Base-by-base conservation (phyloP, 768 basidiomycete genomes). In the Termitomyces sp. region DNA sequence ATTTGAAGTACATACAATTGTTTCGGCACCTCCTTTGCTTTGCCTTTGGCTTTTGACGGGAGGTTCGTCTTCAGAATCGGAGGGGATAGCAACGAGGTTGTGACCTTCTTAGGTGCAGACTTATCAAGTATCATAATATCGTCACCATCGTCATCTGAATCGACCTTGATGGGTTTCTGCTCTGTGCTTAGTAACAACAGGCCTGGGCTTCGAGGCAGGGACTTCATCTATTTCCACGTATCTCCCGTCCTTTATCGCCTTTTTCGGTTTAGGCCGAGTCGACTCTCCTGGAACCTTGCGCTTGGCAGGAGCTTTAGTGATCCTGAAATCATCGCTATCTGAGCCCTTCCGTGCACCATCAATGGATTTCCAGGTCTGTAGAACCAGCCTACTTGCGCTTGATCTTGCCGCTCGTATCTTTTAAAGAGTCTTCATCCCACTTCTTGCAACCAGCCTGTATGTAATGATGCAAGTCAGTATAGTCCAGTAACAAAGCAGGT, bases 341-440 rank as follows among this genome's bases (percentile, higher is more conserved):
- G 74, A 72, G 20, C 64, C 71, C 14, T 67, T 64, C 6, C 68
- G 55, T 20, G 9, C 62, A 13, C 67, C 69, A 7, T 76, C 79
- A 58, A 78, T 76, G 14, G 81, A 81, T 65, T 82, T 81, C 58
- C 80, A 77, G 32, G 81, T 81, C 62, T 75, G 72, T 18, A 77
- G 71, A 0, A 74, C n/a, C 71, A 2, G 76, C 67, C 60, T 82
- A 80, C 67, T 83, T 82, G 55, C 73, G 69, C 67, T 79, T 77
- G 54, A 77, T 68, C 59, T 75, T 82, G 45, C 82, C 83, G 18
- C 77, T 77, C 4, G 77, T 75, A 57, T 77, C 77, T 43, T 66
- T 65, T 4, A 63, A 66, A 46, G 68, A 67, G 62, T 74, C 76
- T 43, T 80, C 73, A 27, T 82, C 79, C 53, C 79, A 81, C 48